Percentiles rank a stretch among this genome's conserved stretches.
Conservation (phyloP, 1,284 basidiomycete genomes). For the Schizophyllum commune region DNA sequence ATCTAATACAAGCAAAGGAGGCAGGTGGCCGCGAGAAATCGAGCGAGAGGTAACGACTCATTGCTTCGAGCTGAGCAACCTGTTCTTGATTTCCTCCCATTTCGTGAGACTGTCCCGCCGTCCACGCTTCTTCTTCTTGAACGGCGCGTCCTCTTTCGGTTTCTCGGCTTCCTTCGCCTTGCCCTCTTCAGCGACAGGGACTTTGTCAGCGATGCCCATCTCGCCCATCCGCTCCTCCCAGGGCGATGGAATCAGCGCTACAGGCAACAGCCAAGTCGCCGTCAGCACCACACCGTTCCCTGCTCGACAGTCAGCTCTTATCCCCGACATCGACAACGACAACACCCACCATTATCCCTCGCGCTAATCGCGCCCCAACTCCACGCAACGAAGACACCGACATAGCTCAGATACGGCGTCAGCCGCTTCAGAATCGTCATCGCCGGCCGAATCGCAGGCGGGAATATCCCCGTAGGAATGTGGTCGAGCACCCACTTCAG, state of each 20-base stretch:
- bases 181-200: not conserved
- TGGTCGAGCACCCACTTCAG: conserved; percentile 63
- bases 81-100: not conserved
- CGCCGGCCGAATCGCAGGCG: conserved; percentile 48
- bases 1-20: not conserved
- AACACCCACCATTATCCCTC: conserved; percentile 55
- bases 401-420: conserved; percentile 64
- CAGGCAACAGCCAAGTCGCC: conserved; percentile 73
- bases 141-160: not conserved
- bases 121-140: not conserved
- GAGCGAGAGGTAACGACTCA: not conserved
- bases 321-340: not conserved
- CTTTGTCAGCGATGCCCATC: not conserved
- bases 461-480: conserved; percentile 52
- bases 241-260: conserved; percentile 61
- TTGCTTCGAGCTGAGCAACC: not conserved
- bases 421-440: conserved; percentile 50
- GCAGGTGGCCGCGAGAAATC: not conserved
- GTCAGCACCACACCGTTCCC: conserved; percentile 62
- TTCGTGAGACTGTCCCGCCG: not conserved
- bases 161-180: not conserved
- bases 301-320: conserved; percentile 12
- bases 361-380: conserved; percentile 64
- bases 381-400: conserved; percentile 75
- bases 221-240: conserved; percentile 33